Conservation (phyloP, 176 grass and related monocot species). For the Oryza officinalis region DNA sequence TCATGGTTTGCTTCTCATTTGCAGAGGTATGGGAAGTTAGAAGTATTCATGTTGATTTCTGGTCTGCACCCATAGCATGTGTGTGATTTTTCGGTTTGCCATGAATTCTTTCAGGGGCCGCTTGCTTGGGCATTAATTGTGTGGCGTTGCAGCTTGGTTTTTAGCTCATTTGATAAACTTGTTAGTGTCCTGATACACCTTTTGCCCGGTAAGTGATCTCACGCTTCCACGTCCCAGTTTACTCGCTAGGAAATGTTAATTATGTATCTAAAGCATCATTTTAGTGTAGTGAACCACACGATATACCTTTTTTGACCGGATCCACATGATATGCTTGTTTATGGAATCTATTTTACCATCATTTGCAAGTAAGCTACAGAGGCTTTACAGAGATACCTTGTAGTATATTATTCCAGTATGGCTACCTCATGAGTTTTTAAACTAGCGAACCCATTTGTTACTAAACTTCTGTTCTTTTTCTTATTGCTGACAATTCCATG, state of each 20-base stretch:
- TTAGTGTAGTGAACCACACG: conserved; percentile 2
- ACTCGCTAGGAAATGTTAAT: not conserved
- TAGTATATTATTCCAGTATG: not conserved
- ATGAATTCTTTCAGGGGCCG: conserved; percentile 64
- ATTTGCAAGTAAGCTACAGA: not conserved
- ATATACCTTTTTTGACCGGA: no score
- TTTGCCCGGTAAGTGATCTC: conserved; percentile 74
- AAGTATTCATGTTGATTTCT: conserved; percentile 11
- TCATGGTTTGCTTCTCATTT: conserved; percentile 99
- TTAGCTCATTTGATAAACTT: conserved; percentile 95
- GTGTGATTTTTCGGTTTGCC: conserved; percentile 24
- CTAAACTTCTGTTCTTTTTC: not conserved
- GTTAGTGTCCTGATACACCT: conserved; percentile 99
- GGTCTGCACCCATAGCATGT: not conserved
- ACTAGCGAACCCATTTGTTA: not conserved
- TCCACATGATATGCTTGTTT: not conserved
- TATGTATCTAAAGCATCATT: not conserved
- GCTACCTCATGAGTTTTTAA: not conserved
- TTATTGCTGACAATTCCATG: not conserved
- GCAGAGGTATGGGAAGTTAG: conserved; percentile 75
- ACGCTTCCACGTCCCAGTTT: not conserved
- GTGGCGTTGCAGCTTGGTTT: conserved; percentile 97
- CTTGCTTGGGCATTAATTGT: conserved; percentile 99
- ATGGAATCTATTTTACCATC: not conserved
- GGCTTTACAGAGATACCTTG: not conserved